A percentile compares a stretch with the other conserved stretches of the same genome.
Evolutionary conservation across 169 alveolate species (phyloP).

Genomic region (Babesia divergens): DNA sequence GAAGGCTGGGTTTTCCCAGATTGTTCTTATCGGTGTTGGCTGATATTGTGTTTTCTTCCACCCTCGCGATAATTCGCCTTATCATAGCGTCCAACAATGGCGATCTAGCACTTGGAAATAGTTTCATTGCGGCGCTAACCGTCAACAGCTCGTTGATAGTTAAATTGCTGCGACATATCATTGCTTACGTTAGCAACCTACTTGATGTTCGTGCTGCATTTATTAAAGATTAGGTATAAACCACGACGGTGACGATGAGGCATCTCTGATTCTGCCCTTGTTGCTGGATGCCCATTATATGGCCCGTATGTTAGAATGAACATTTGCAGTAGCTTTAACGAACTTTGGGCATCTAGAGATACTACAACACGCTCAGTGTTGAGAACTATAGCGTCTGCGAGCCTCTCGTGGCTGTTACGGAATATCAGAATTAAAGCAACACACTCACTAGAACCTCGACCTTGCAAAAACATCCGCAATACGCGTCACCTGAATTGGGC

Average conservation of each 20-base stretch:
- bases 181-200: background rate
- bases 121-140: slow-evolving; percentile 4
- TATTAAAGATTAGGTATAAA: slow-evolving; percentile 8
- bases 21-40: background rate
- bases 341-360: slow-evolving; percentile 1
- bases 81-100: too few species aligned
- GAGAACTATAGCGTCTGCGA: background rate
- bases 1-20: background rate
- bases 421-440: background rate
- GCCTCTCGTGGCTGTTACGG: background rate
- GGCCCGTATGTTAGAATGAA: slow-evolving; percentile 3
- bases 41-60: too few species aligned
- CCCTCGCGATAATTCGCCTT: too few species aligned
- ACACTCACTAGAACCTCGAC: background rate
- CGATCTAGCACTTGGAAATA: background rate
- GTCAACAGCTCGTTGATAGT: background rate
- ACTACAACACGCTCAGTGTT: background rate
- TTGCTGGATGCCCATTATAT: background rate
- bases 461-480: slow-evolving; percentile 4
- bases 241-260: slow-evolving; percentile 19
- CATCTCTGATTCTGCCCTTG: background rate
- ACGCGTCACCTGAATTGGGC: slow-evolving; percentile 7
- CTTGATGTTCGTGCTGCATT: slow-evolving; percentile 19
- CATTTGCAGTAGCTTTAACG: slow-evolving; percentile 27
- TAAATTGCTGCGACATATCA: background rate